Conservation (phyloP, 352 stramenopile genomes). For the Globisporangium takayamanum region DNA sequence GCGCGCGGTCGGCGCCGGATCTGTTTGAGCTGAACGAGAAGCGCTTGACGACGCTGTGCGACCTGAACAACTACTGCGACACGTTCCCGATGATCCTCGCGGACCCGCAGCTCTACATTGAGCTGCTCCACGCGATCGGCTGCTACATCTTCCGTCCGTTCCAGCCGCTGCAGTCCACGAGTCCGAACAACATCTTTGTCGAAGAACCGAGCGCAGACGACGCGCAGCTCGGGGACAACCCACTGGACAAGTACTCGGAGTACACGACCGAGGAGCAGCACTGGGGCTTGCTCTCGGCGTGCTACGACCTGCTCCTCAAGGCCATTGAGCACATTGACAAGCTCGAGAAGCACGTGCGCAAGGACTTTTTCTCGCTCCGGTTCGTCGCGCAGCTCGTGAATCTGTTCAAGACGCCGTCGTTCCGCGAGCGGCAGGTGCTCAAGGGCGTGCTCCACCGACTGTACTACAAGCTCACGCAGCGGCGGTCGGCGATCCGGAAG, state of each 20-base stretch:
- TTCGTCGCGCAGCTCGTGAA: constrained; percentile 80
- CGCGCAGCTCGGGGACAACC: constrained; percentile 45
- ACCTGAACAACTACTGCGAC: constrained; percentile 85
- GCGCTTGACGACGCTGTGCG: constrained; percentile 72
- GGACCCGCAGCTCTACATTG: constrained; percentile 75
- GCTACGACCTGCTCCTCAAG: constrained; percentile 79
- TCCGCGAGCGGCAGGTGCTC: constrained; percentile 80
- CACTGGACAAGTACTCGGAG: constrained; percentile 81
- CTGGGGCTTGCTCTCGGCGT: constrained; percentile 73
- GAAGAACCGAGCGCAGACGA: constrained; percentile 71
- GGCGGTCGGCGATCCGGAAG: constrained; percentile 79
- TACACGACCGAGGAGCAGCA: constrained; percentile 79
- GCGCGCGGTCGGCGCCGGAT: constrained; percentile 32
- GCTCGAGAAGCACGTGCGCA: constrained; percentile 81
- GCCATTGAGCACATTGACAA: constrained; percentile 87
- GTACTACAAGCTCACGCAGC: constrained; percentile 89
- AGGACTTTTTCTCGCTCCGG: constrained; percentile 77
- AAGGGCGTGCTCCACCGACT: constrained; percentile 83
- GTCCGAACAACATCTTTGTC: constrained; percentile 76
- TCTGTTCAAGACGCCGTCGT: constrained; percentile 84
- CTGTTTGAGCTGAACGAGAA: constrained; percentile 85
- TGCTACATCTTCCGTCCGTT: constrained; percentile 84
- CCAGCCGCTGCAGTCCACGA: constrained; percentile 32
- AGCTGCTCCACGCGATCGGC: constrained; percentile 73
- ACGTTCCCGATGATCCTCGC: constrained; percentile 74